Percentiles rank a stretch among this genome's conserved stretches.
Conservation (phyloP, 768 basidiomycete genomes). For the Lepiota subincarnata region DNA sequence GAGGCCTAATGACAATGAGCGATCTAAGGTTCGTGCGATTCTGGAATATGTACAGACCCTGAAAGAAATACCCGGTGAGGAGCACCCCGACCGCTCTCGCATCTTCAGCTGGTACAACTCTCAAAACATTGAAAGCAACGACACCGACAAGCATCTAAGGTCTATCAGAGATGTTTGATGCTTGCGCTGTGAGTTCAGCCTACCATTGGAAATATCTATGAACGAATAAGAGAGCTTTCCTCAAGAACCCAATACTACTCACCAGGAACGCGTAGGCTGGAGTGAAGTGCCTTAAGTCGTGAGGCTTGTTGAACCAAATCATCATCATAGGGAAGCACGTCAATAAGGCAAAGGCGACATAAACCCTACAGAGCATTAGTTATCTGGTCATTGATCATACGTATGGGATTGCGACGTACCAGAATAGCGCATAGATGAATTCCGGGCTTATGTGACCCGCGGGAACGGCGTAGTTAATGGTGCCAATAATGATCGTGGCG, state of each 20-base stretch:
- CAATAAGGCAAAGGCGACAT: conserved; percentile 31
- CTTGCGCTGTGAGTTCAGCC: conserved; percentile 11
- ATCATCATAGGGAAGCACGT: conserved; percentile 45
- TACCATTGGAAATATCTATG: conserved; percentile 31
- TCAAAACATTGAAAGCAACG: conserved; percentile 39
- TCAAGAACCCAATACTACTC: conserved; percentile 12
- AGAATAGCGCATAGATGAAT: conserved; percentile 39
- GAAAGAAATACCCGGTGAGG: conserved; percentile 43
- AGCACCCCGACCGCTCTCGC: conserved; percentile 36
- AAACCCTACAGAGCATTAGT: conserved; percentile 28
- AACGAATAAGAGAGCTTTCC: neutral
- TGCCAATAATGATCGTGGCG: conserved; percentile 46
- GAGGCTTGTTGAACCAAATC: conserved; percentile 46
- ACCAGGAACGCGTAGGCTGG: conserved; percentile 35
- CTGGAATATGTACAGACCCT: conserved; percentile 24
- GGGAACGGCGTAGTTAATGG: conserved; percentile 42
- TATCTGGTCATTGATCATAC: neutral
- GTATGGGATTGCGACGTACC: conserved; percentile 24
- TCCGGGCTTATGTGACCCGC: conserved; percentile 28
- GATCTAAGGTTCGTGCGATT: neutral
- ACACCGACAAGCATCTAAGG: conserved; percentile 44
- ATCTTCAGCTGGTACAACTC: conserved; percentile 31
- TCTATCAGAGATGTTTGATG: neutral
- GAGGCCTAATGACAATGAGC: conserved; percentile 23
- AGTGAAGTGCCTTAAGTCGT: conserved; percentile 37